phyloP scores from a whole-genome alignment of 2,329 filamentous ascomycete species.

The Pseudogymnoascus sp. region DNA sequence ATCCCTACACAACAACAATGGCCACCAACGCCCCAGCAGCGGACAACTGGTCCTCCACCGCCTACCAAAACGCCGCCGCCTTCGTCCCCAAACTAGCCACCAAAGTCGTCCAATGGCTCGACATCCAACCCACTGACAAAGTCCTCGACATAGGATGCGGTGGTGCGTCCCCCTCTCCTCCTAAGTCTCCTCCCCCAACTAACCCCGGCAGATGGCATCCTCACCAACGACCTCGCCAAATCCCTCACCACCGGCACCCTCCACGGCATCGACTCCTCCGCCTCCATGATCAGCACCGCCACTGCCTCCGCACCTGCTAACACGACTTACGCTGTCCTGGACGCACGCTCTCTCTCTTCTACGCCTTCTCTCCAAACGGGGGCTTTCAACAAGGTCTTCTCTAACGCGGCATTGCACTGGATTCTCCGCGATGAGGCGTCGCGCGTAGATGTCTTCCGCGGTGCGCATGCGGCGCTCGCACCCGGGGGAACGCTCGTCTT shows the following conservation, averaged over 20 bases:
- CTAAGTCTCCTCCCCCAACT: not conserved
- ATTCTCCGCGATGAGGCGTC: slow-evolving; percentile 42
- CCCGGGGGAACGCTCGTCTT: slow-evolving; percentile 55
- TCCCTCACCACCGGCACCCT: slow-evolving; percentile 40
- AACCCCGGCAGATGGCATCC: slow-evolving; percentile 44
- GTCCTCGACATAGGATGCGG: slow-evolving; percentile 60
- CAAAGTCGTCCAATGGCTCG: slow-evolving; percentile 51
- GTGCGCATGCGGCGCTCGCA: slow-evolving; percentile 35
- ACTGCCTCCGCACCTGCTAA: slow-evolving; percentile 17
- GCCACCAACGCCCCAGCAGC: not conserved
- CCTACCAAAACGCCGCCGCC: slow-evolving; percentile 53
- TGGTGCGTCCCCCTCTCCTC: slow-evolving; percentile 33
- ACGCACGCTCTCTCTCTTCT: not conserved
- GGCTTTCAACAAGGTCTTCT: slow-evolving; percentile 49
- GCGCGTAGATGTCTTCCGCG: slow-evolving; percentile 36
- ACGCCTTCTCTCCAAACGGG: not conserved
- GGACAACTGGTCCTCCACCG: slow-evolving; percentile 17
- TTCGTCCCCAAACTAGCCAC: slow-evolving; percentile 57
- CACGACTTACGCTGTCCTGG: slow-evolving; percentile 21
- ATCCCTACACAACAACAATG: not conserved
- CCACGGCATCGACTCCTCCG: slow-evolving; percentile 52
- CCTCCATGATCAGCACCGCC: slow-evolving; percentile 51
- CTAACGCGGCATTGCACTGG: slow-evolving; percentile 62
- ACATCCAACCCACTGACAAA: slow-evolving; percentile 49
- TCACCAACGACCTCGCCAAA: slow-evolving; percentile 47